Conservation (phyloP, 192 early-diverging fungal genomes). For the Diversispora epigaea region DNA sequence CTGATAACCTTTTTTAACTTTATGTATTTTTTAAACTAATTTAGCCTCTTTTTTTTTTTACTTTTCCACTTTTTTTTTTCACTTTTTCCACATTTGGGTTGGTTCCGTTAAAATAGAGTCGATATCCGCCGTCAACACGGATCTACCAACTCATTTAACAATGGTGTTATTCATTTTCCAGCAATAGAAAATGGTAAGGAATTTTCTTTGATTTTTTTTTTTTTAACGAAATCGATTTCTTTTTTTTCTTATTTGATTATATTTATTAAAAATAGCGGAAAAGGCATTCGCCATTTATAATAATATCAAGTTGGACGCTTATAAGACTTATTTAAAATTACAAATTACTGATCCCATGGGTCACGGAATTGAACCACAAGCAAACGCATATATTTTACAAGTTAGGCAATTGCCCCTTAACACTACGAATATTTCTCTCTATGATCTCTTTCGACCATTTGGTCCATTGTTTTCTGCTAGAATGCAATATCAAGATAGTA, state of each 20-base stretch:
- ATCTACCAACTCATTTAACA: not conserved
- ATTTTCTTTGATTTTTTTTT: not conserved
- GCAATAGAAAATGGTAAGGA: slow-evolving; percentile 36
- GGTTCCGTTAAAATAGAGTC: not conserved
- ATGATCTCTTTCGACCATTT: slow-evolving; percentile 43
- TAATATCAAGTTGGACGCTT: slow-evolving; percentile 28
- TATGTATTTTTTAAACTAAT: not conserved
- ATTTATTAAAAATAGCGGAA: slow-evolving; percentile 34
- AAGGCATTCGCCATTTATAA: slow-evolving; percentile 46
- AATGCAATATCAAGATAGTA: slow-evolving; percentile 28
- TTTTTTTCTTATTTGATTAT: not conserved
- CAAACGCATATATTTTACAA: slow-evolving; percentile 35
- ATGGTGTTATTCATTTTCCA: slow-evolving; percentile 36
- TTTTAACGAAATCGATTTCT: not conserved
- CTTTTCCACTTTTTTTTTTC: not conserved
- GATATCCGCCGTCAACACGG: slow-evolving; percentile 22
- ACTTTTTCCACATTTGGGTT: too few relatives aligned
- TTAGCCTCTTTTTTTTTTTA: slow-evolving; percentile 3
- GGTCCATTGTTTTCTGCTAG: slow-evolving; percentile 41
- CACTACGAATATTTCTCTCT: slow-evolving; percentile 36
- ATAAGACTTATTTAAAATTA: slow-evolving; percentile 30
- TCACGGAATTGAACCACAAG: slow-evolving; percentile 34
- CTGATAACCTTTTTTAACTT: too few relatives aligned
- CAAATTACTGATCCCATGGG: slow-evolving; percentile 34
- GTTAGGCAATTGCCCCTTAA: slow-evolving; percentile 36